phyloP scores from a whole-genome alignment of 164 flowering plant genomes.

The Aristolochia californica region DNA sequence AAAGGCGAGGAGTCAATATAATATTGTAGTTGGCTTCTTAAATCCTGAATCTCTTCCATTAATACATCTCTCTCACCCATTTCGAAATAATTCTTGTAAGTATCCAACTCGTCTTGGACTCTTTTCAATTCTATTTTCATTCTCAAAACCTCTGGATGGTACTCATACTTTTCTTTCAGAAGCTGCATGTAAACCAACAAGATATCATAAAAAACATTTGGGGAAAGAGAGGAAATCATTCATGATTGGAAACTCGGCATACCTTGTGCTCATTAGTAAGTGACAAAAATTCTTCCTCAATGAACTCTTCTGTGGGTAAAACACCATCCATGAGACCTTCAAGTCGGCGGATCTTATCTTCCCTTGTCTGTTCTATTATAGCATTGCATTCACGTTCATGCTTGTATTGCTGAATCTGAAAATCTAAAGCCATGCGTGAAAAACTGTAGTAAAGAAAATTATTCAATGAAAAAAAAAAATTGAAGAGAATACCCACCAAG shows the following conservation, averaged over 20 bases:
- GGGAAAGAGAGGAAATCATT: neutral
- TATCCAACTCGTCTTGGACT: conserved; percentile 71
- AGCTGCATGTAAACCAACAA: conserved; percentile 43
- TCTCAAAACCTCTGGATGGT: conserved; percentile 72
- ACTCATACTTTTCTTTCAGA: conserved; percentile 72
- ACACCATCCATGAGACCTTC: conserved; percentile 96
- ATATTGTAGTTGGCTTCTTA: conserved; percentile 68
- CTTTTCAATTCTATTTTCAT: conserved; percentile 63
- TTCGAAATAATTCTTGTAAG: conserved; percentile 57
- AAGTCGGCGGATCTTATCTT: conserved; percentile 88
- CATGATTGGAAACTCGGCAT: conserved; percentile 1
- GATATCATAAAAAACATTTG: neutral
- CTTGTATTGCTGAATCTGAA: conserved; percentile 87
- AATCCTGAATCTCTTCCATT: conserved; percentile 83
- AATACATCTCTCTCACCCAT: conserved; percentile 89
- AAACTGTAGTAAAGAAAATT: neutral
- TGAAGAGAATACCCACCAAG: conserved; percentile 37
- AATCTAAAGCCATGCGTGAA: neutral
- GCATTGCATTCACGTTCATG: conserved; percentile 98
- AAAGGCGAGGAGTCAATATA: conserved; percentile 57
- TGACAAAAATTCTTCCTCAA: conserved; percentile 70
- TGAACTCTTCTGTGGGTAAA: conserved; percentile 72
- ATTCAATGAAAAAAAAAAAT: neutral
- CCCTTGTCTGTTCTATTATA: conserved; percentile 68
- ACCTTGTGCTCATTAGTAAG: conserved; percentile 76